phyloP scores from a whole-genome alignment of 2,329 filamentous ascomycete genomes.

The Exophiala oligosperma region DNA sequence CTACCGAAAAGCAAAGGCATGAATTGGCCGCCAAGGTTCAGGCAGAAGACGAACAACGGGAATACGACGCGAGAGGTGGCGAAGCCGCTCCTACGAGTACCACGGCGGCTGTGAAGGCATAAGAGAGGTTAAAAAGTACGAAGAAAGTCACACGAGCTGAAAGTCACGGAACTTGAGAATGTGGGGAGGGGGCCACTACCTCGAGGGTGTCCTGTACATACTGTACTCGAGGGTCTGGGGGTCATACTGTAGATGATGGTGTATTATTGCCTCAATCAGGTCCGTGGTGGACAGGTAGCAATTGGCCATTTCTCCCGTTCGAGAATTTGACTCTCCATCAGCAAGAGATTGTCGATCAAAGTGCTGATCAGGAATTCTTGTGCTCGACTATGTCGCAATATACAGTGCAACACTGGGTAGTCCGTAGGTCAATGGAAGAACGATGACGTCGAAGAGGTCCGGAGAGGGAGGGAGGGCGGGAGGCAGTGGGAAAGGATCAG shows the following conservation, averaged over 20 bases:
- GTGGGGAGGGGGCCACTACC: too few species aligned
- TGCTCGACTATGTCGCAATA: too few species aligned
- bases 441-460: conserved; percentile 3
- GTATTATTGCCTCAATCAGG: too few species aligned
- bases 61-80: conserved; percentile 6
- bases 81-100: conserved; percentile 1
- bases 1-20: conserved; percentile 36
- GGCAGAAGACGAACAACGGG: conserved; percentile 18
- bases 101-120: conserved; percentile 11
- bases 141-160: neutral
- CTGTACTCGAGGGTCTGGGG: neutral
- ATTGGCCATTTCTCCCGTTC: too few species aligned
- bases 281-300: too few species aligned
- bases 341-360: neutral
- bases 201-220: too few species aligned
- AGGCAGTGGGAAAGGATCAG: neutral
- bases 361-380: neutral
- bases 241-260: neutral
- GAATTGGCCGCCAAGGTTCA: conserved; percentile 14
- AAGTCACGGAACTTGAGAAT: neutral
- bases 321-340: too few species aligned
- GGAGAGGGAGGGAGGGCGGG: neutral
- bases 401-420: neutral
- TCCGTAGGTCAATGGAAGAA: neutral
- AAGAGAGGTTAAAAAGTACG: neutral